Conservation (phyloP, 2,329 filamentous ascomycete species). For the Fusarium papillatum region DNA sequence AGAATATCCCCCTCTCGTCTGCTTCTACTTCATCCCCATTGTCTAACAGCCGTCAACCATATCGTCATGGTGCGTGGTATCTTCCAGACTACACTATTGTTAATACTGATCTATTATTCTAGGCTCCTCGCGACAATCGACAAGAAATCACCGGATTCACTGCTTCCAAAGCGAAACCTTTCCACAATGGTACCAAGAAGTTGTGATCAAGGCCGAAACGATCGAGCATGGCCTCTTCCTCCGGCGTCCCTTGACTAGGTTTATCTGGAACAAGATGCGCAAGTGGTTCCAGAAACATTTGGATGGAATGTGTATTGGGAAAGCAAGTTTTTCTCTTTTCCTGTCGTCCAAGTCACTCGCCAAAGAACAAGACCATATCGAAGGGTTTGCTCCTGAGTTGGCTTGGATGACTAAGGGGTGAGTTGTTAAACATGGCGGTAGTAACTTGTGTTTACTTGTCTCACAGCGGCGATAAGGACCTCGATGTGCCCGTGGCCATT, state of each 20-base stretch:
- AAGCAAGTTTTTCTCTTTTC: constrained; percentile 97
- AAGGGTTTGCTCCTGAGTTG: constrained; percentile 94
- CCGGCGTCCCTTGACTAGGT: constrained; percentile 79
- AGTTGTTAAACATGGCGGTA: constrained; percentile 49
- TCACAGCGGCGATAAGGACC: constrained; percentile 85
- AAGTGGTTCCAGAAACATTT: constrained; percentile 81
- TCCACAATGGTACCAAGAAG: constrained; percentile 96
- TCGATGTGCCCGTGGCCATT: constrained; percentile 84
- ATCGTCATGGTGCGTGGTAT: background rate
- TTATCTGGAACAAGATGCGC: constrained; percentile 75
- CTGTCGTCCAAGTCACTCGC: constrained; percentile 91
- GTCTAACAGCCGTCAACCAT: no score
- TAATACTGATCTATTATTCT: background rate
- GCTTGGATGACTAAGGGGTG: constrained; percentile 90
- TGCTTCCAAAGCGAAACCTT: constrained; percentile 88
- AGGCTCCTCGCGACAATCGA: constrained; percentile 41
- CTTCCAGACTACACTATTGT: no score
- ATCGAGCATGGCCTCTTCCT: constrained; percentile 98
- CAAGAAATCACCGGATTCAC: constrained; percentile 87
- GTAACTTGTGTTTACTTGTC: constrained; percentile 19
- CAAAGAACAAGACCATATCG: constrained; percentile 94
- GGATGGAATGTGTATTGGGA: constrained; percentile 91
- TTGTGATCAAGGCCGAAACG: constrained; percentile 97
- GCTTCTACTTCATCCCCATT: no score
- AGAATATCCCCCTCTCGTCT: background rate